These are phyloP conservation scores for Ogataea populi-albae DNA, from an alignment of 805 yeast genomes.

Conservation along the genomic window DNA sequence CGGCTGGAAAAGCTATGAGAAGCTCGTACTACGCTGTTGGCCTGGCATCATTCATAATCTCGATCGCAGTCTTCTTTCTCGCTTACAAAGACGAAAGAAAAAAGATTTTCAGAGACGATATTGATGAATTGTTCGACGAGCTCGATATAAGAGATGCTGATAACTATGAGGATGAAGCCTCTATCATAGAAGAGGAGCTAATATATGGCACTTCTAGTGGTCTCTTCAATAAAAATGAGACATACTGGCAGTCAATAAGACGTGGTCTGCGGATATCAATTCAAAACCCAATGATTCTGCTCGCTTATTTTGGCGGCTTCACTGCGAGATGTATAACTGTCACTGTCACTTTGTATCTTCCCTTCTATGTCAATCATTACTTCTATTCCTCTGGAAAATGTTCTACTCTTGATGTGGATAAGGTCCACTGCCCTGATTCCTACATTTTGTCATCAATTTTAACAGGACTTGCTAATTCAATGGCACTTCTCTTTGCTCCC, in stretches of 20 bases:
- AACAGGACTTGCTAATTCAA: slow-evolving; percentile 62
- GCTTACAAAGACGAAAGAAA: slow-evolving; percentile 44
- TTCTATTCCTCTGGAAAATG: slow-evolving; percentile 53
- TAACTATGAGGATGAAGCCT: slow-evolving; percentile 14
- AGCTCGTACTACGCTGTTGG: slow-evolving; percentile 51
- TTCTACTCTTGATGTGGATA: slow-evolving; percentile 31
- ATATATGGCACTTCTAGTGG: slow-evolving; percentile 12
- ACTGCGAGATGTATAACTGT: slow-evolving; percentile 65
- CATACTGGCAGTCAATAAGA: slow-evolving; percentile 41
- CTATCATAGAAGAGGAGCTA: slow-evolving; percentile 13
- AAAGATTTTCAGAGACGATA: slow-evolving; percentile 29
- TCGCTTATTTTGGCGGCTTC: slow-evolving; percentile 61
- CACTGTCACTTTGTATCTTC: slow-evolving; percentile 56
- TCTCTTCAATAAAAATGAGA: slow-evolving; percentile 12
- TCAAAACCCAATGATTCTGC: slow-evolving; percentile 43
- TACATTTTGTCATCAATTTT: slow-evolving; percentile 64
- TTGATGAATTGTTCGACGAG: slow-evolving; percentile 33
- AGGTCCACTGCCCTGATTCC: slow-evolving; percentile 55
- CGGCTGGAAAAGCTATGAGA: slow-evolving; percentile 44
- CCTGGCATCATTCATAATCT: slow-evolving; percentile 35
- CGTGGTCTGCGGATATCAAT: slow-evolving; percentile 48
- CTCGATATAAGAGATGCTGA: slow-evolving; percentile 30
- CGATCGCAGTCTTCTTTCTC: slow-evolving; percentile 38
- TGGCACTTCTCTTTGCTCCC: slow-evolving; percentile 60
- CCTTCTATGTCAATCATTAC: slow-evolving; percentile 58